phyloP scores from a whole-genome alignment of 768 basidiomycete genomes.

The Russula foetens region DNA sequence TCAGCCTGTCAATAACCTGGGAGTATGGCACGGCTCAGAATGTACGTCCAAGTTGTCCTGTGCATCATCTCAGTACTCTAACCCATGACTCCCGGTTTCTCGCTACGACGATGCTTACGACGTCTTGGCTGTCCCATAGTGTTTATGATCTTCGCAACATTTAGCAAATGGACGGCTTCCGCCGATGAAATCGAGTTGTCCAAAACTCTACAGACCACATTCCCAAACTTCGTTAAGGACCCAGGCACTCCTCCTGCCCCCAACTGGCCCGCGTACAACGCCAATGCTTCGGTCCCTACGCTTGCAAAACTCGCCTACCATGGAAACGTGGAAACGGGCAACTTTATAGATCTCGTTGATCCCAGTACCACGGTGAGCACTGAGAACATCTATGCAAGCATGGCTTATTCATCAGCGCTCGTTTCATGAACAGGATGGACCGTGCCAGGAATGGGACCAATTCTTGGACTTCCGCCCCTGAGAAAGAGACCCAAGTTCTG shows the following conservation, averaged over 20 bases:
- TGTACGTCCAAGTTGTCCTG: neutral
- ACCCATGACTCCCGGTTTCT: too few relatives aligned
- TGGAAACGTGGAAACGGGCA: neutral
- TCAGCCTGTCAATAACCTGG: constrained; percentile 25
- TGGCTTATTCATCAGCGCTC: neutral
- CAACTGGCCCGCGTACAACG: neutral
- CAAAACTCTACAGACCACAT: too few relatives aligned
- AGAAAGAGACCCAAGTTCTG: too few relatives aligned
- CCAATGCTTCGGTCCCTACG: neutral
- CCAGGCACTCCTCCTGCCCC: too few relatives aligned
- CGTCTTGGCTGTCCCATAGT: too few relatives aligned
- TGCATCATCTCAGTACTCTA: too few relatives aligned
- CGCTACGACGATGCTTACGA: too few relatives aligned
- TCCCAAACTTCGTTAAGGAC: too few relatives aligned
- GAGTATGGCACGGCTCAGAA: neutral
- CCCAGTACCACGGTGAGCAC: neutral
- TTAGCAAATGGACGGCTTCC: too few relatives aligned
- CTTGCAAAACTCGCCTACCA: neutral
- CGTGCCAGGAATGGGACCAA: neutral
- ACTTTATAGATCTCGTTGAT: neutral
- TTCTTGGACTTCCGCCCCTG: neutral
- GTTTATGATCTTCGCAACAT: too few relatives aligned
- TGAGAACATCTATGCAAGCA: too few relatives aligned
- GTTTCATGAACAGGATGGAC: neutral
- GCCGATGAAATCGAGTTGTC: too few relatives aligned